phyloP scores from a whole-genome alignment of 2,329 filamentous ascomycete species.

The Colletotrichum noveboracense region DNA sequence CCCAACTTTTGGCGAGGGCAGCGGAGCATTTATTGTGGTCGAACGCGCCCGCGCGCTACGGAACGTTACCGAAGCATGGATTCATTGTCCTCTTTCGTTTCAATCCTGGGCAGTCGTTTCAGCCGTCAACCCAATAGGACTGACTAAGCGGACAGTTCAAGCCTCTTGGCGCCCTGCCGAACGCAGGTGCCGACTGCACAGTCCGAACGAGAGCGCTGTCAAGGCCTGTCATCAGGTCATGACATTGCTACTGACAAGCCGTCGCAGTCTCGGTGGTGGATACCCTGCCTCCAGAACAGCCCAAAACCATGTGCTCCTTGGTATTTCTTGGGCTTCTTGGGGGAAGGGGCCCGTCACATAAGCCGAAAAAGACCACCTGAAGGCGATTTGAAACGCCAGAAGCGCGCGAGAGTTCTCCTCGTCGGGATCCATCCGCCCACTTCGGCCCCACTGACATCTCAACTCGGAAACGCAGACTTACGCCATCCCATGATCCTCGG shows the following conservation, averaged over 20 bases:
- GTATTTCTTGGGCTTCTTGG: neutral
- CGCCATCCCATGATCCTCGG: slow-evolving; percentile 10
- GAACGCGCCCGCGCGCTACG: neutral
- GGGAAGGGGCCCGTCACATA: neutral
- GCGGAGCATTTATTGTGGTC: neutral
- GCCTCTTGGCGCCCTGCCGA: neutral
- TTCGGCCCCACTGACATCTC: slow-evolving; percentile 4
- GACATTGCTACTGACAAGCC: neutral
- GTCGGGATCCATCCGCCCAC: slow-evolving; percentile 10
- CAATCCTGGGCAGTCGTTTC: neutral
- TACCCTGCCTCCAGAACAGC: neutral
- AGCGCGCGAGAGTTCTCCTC: neutral
- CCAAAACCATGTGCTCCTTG: neutral
- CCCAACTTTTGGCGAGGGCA: neutral
- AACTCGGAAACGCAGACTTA: slow-evolving; percentile 17
- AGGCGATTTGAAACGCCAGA: slow-evolving; percentile 13
- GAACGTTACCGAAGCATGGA: slow-evolving; percentile 6
- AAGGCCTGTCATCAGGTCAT: neutral
- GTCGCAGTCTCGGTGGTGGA: neutral
- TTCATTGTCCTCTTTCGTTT: neutral
- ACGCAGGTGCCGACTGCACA: neutral
- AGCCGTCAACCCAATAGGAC: neutral
- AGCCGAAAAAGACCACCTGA: neutral
- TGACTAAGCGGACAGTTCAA: slow-evolving; percentile 1
- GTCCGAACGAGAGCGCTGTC: neutral